Conservation (phyloP, 2,329 filamentous ascomycete genomes). For the Colletotrichum higginsianum region DNA sequence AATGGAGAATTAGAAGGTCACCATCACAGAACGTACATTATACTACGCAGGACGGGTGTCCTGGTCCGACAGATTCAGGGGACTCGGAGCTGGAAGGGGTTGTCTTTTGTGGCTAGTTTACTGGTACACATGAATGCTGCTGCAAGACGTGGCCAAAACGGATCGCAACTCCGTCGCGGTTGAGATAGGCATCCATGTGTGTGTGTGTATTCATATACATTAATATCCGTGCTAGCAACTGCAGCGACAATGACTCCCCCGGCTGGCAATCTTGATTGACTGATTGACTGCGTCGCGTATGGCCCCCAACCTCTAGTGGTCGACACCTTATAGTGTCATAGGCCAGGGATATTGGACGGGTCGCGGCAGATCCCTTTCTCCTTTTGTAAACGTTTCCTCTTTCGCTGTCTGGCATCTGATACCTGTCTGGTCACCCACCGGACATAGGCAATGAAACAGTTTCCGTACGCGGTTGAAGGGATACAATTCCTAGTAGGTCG, state of each 20-base stretch:
- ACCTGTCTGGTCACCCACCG: background rate
- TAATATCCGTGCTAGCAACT: background rate
- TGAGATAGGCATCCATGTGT: background rate
- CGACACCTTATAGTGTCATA: constrained; percentile 35
- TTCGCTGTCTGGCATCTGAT: constrained; percentile 20
- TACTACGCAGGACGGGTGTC: background rate
- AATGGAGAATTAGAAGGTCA: constrained; percentile 5
- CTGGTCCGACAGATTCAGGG: constrained; percentile 19
- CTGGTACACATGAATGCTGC: constrained; percentile 3
- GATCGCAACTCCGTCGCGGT: constrained; percentile 15
- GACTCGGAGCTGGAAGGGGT: constrained; percentile 25
- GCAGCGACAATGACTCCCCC: constrained; percentile 11
- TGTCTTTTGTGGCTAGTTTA: background rate
- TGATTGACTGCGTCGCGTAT: constrained; percentile 16
- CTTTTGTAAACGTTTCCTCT: constrained; percentile 25
- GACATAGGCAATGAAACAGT: background rate
- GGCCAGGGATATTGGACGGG: constrained; percentile 34
- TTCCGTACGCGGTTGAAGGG: background rate
- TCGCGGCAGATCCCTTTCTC: constrained; percentile 35
- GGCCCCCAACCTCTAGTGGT: constrained; percentile 32
- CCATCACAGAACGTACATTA: background rate
- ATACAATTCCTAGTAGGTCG: background rate
- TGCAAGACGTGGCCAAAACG: constrained; percentile 30
- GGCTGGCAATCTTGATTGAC: constrained; percentile 30
- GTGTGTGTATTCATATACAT: too few relatives aligned